These are phyloP conservation scores for Entomortierella lignicola DNA, from an alignment of 192 early-diverging fungal genomes.

Conservation along the genomic window DNA sequence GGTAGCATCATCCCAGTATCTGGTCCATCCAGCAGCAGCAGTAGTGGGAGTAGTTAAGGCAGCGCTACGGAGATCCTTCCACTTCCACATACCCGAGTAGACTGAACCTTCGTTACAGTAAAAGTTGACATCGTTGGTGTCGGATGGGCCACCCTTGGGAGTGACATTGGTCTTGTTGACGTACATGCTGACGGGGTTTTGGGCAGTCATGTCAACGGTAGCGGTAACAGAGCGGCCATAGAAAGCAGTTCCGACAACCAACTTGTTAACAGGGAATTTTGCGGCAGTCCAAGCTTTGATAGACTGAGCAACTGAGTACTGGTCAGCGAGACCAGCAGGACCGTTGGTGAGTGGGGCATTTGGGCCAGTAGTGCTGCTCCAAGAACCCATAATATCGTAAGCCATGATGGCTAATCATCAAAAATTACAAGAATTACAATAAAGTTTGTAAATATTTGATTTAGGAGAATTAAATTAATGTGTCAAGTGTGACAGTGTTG, in stretches of 20 bases:
- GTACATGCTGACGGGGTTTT: conserved; percentile 23
- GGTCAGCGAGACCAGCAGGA: conserved; percentile 43
- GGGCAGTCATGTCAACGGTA: conserved; percentile 28
- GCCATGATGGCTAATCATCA: conserved; percentile 51
- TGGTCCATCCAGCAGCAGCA: conserved; percentile 73
- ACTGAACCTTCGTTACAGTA: conserved; percentile 61
- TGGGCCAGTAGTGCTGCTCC: conserved; percentile 56
- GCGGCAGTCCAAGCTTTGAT: conserved; percentile 66
- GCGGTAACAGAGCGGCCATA: conserved; percentile 66
- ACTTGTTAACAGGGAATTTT: conserved; percentile 68
- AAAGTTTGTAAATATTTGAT: conserved; percentile 62
- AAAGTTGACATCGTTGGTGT: conserved; percentile 64
- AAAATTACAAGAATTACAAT: conserved; percentile 50
- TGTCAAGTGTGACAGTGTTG: conserved; percentile 16
- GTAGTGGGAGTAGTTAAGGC: conserved; percentile 67
- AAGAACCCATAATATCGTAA: conserved; percentile 51
- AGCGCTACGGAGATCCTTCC: conserved; percentile 71
- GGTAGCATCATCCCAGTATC: conserved; percentile 74
- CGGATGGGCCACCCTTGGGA: conserved; percentile 65
- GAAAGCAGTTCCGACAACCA: conserved; percentile 71
- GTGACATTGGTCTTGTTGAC: conserved; percentile 54
- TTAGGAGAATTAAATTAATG: conserved; percentile 69
- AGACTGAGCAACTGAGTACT: conserved; percentile 58
- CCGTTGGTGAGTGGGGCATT: conserved; percentile 62
- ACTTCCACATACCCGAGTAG: conserved; percentile 75